Evolutionary conservation across 2,329 filamentous ascomycete genomes (phyloP), one percentile per base, ranked within the genome.

Genomic region (Domatiomyces globalis): DNA sequence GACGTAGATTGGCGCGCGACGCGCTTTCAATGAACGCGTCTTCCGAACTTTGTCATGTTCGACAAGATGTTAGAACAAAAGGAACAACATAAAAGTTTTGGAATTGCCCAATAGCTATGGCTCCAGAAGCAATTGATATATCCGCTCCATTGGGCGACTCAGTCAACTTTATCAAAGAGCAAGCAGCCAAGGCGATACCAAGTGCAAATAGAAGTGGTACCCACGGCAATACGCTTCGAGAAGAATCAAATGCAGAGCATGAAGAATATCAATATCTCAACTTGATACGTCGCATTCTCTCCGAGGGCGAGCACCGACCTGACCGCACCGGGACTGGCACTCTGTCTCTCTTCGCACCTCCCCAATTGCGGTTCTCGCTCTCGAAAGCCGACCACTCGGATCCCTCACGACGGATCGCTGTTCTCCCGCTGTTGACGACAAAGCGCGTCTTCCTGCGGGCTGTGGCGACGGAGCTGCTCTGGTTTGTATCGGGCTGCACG

Each of bases 281-380:
- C 61, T 77, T 98, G 22, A 87, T 96, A 56, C 83, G 81, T 58
- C 79, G 87, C 59, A 95, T 96, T 63, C 75, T 98, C 15, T 73
- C 80, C 15, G 71, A 79, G 22, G 92, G 92, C 62, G 92, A 98
- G 67, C 83, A 88, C 65, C 83, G 92, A 17, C 88, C 87, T 29
- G 92, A 98, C 67, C 78, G 87, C 60, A 98, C 92, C 3, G 92
- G 92, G 49, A 98, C 92, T 3, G 92, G 92, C 51, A 98, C 92
- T 9, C 79, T 82, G 63, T 88, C 88, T 8, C 76, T 96, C 58
- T 95, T 95, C 62, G 90, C 87, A 1, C 90, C 92, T 1, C 76
- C 78, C 0, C 87, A 88, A 33, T 78, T 96, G 47, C 89, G 87
- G 64, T 98, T 96, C 75, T 75, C 77, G 45, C 85, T 98, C 57